Evolutionary conservation across 345 rosid species (phyloP).

Genomic region (Euphorbia lathyris): DNA sequence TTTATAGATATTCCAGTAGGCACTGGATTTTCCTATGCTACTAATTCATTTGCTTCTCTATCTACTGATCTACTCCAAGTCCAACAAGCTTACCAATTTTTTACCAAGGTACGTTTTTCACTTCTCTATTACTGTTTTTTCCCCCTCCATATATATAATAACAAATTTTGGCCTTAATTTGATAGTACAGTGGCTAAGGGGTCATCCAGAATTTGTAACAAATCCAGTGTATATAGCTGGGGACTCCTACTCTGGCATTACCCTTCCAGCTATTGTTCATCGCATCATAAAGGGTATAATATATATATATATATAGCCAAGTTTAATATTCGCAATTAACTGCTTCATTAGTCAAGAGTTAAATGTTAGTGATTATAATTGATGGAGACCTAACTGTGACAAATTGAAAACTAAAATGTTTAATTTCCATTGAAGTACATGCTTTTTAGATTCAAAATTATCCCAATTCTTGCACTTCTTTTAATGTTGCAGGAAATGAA

Average conservation of each 20-base stretch:
- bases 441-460: neutral
- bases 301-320: too few species aligned
- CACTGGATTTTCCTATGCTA: slow-evolving; percentile 71
- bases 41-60: slow-evolving; percentile 29
- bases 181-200: slow-evolving; percentile 52
- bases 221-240: slow-evolving; percentile 63
- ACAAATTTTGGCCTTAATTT: neutral
- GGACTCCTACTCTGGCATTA: slow-evolving; percentile 67
- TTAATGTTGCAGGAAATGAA: slow-evolving; percentile 47
- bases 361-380: too few species aligned
- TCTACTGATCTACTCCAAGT: slow-evolving; percentile 51
- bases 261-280: slow-evolving; percentile 52
- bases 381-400: too few species aligned
- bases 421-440: neutral
- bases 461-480: neutral
- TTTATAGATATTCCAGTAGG: slow-evolving; percentile 76
- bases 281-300: slow-evolving; percentile 56
- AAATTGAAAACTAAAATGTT: too few species aligned
- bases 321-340: too few species aligned
- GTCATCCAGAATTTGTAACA: slow-evolving; percentile 49
- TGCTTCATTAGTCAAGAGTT: too few species aligned
- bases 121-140: neutral
- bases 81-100: slow-evolving; percentile 46
- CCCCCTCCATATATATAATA: too few species aligned
- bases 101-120: slow-evolving; percentile 40